Evolutionary conservation across 352 stramenopile species (phyloP).

Genomic region (Globisporangium yorkense): DNA sequence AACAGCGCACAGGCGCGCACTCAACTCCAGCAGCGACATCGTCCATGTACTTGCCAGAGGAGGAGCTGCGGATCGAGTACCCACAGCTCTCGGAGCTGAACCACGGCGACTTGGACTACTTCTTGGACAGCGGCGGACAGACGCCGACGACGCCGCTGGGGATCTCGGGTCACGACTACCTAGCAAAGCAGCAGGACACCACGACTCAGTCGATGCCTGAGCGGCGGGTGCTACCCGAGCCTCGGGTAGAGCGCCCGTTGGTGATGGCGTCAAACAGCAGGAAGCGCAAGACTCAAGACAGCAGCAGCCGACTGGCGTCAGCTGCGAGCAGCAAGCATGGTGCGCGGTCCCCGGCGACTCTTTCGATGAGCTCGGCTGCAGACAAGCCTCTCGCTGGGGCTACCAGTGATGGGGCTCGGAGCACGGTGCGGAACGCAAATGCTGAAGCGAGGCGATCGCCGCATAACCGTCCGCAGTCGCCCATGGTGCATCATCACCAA

Average conservation of each 20-base stretch:
- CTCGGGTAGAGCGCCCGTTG: conserved; percentile 39
- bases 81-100: conserved; percentile 59
- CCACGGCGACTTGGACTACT: conserved; percentile 67
- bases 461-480: conserved; percentile 6
- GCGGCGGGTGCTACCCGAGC: conserved; percentile 13
- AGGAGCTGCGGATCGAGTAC: conserved; percentile 76
- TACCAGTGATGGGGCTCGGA: conserved; percentile 22
- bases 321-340: neutral
- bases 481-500: conserved; percentile 2
- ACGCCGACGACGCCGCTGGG: conserved; percentile 42
- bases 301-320: neutral
- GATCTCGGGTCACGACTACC: conserved; percentile 13
- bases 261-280: conserved; percentile 18
- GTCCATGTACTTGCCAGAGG: conserved; percentile 37
- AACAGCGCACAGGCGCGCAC: conserved; percentile 5
- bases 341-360: neutral
- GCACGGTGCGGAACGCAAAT: conserved; percentile 24
- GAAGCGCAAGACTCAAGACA: conserved; percentile 31
- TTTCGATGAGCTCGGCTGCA: conserved; percentile 1
- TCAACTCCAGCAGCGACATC: neutral
- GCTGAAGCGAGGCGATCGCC: conserved; percentile 36
- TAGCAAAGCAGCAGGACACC: conserved; percentile 22
- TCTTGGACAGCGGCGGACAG: conserved; percentile 45
- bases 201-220: conserved; percentile 8
- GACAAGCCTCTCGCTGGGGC: conserved; percentile 3